Conservation (phyloP, 2,329 filamentous ascomycete species). For the Fusarium hainanense region DNA sequence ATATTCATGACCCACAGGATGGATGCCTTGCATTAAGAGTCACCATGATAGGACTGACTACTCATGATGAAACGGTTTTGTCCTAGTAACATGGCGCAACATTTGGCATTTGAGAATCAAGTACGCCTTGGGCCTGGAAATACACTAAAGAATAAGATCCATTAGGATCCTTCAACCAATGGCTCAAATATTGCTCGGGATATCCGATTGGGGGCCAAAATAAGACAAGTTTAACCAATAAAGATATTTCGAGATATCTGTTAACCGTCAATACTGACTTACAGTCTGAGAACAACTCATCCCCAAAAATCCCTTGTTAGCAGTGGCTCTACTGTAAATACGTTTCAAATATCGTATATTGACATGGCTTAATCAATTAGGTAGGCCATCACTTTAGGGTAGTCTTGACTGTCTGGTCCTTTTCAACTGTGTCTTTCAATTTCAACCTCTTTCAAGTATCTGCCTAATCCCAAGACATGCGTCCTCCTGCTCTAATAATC, state of each 20-base stretch:
- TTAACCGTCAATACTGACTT: not conserved
- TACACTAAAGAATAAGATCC: too few relatives aligned
- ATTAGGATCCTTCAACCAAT: not conserved
- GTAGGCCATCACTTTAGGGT: not conserved
- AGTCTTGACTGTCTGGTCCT: not conserved
- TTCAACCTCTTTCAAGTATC: not conserved
- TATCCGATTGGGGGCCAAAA: not conserved
- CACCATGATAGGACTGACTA: conserved; percentile 20
- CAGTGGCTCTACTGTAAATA: not conserved
- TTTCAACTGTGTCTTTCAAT: not conserved
- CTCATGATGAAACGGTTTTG: conserved; percentile 6
- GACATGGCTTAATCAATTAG: not conserved
- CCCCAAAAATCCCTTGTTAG: not conserved
- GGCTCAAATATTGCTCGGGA: not conserved
- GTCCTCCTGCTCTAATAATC: not conserved
- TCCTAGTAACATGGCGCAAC: not conserved
- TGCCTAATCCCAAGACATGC: not conserved
- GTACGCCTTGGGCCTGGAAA: not conserved
- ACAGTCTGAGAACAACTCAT: too few relatives aligned
- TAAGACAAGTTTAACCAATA: not conserved
- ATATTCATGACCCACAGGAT: conserved; percentile 1
- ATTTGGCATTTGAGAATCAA: not conserved
- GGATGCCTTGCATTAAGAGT: conserved; percentile 12
- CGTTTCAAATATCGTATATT: not conserved
- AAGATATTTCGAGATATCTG: not conserved